Evolutionary conservation across 2,329 filamentous ascomycete genomes (phyloP).

Genomic region (Aphanocladium album): DNA sequence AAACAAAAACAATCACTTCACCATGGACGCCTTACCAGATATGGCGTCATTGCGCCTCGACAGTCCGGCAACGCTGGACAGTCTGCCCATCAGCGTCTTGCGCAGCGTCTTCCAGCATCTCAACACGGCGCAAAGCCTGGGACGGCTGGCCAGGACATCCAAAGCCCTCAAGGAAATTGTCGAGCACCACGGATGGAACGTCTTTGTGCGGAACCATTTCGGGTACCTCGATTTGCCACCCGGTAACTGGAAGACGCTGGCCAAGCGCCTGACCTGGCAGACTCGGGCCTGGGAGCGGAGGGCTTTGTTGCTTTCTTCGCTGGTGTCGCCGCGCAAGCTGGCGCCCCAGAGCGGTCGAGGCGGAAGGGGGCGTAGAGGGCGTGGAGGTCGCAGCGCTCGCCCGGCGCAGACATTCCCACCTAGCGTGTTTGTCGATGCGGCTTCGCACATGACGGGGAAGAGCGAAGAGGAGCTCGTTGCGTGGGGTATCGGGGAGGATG

Average conservation of each 20-base stretch:
- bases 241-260: slow-evolving; percentile 29
- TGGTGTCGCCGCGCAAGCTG: slow-evolving; percentile 2
- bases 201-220: slow-evolving; percentile 37
- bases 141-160: slow-evolving; percentile 31
- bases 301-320: slow-evolving; percentile 23
- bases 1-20: not conserved
- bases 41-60: slow-evolving; percentile 5
- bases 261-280: slow-evolving; percentile 37
- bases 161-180: slow-evolving; percentile 30
- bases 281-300: slow-evolving; percentile 41
- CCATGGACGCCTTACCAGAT: not conserved
- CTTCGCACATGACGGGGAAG: not conserved
- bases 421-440: slow-evolving; percentile 4
- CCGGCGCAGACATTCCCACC: slow-evolving; percentile 13
- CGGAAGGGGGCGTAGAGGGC: not conserved
- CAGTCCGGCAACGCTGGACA: slow-evolving; percentile 21
- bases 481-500: slow-evolving; percentile 41
- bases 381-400: slow-evolving; percentile 12
- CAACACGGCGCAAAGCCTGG: slow-evolving; percentile 36
- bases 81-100: slow-evolving; percentile 37
- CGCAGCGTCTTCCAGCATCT: slow-evolving; percentile 35
- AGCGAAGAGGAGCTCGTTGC: slow-evolving; percentile 33
- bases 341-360: not conserved
- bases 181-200: slow-evolving; percentile 35
- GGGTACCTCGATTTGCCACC: slow-evolving; percentile 28